A percentile compares a stretch with the other conserved stretches of the same genome.
These are phyloP conservation scores for Saksenaea oblongispora DNA, from an alignment of 371 early-diverging fungal genomes.

Conservation along the genomic window DNA sequence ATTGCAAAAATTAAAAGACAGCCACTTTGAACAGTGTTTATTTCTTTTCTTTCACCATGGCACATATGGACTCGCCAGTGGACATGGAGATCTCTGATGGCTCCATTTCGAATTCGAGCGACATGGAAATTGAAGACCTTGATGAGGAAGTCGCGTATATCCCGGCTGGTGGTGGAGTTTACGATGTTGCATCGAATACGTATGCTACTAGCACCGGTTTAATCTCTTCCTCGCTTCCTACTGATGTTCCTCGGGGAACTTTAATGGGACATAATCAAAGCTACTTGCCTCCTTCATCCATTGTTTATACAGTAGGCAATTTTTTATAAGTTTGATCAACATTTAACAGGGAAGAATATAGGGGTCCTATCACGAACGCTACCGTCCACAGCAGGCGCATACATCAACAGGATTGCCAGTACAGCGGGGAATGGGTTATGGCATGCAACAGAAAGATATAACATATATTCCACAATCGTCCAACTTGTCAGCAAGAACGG, in stretches of 20 bases:
- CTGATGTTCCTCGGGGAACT: neutral
- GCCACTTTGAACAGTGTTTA: neutral
- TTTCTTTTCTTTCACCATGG: neutral
- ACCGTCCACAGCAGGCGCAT: neutral
- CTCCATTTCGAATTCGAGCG: constrained; percentile 8
- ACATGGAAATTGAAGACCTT: constrained; percentile 10
- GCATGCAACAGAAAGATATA: neutral
- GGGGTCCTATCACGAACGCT: neutral
- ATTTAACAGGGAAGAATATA: constrained; percentile 2
- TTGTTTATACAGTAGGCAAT: neutral
- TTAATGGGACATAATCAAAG: neutral
- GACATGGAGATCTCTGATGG: constrained; percentile 26
- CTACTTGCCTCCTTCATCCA: neutral
- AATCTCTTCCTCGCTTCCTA: neutral
- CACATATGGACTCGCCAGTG: constrained; percentile 6
- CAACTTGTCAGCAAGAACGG: neutral
- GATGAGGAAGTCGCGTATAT: neutral
- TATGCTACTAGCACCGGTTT: neutral
- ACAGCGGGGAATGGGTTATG: neutral
- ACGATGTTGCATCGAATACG: neutral
- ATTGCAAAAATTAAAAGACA: neutral
- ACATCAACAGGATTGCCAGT: neutral
- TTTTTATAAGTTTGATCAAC: neutral
- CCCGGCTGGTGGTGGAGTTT: neutral
- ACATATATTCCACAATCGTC: neutral